phyloP scores from a whole-genome alignment of 129 eudicot species.

The Arctium minus region DNA sequence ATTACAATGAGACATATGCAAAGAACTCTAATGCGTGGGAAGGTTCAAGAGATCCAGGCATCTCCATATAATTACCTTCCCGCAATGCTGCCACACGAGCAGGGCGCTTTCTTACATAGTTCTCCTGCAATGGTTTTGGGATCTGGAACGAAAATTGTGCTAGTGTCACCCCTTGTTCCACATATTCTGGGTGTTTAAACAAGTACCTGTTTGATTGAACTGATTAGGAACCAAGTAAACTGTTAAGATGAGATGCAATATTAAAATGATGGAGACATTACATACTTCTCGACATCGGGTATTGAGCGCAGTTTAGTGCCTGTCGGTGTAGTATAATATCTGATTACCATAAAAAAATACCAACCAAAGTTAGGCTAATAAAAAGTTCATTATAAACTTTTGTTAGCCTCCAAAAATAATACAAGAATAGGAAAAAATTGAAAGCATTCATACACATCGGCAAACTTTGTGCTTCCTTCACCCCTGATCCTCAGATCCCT shows the following conservation, averaged over 20 bases:
- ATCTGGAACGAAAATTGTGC: slow-evolving; percentile 72
- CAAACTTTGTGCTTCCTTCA: slow-evolving; percentile 75
- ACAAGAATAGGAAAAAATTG: neutral
- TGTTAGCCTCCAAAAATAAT: neutral
- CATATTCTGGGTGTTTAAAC: slow-evolving; percentile 52
- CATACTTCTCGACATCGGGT: slow-evolving; percentile 67
- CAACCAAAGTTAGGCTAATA: slow-evolving; percentile 4
- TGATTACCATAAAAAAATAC: slow-evolving; percentile 24
- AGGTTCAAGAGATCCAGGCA: slow-evolving; percentile 31
- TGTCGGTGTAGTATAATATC: slow-evolving; percentile 75
- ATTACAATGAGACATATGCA: neutral
- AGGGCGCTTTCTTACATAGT: slow-evolving; percentile 61
- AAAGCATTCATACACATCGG: slow-evolving; percentile 71
- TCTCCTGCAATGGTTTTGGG: slow-evolving; percentile 77
- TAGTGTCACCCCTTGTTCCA: slow-evolving; percentile 45
- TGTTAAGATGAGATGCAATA: neutral
- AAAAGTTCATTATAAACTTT: neutral
- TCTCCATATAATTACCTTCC: slow-evolving; percentile 16
- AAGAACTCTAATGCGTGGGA: slow-evolving; percentile 32
- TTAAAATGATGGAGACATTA: neutral
- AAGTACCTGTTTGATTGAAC: slow-evolving; percentile 43
- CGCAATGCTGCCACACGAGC: slow-evolving; percentile 26
- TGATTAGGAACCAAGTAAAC: slow-evolving; percentile 10
- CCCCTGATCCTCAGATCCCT: slow-evolving; percentile 69
- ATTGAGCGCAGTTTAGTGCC: slow-evolving; percentile 72